These are phyloP conservation scores for Triticum urartu DNA, from an alignment of 176 grass and related monocot species.

Conservation along the genomic window DNA sequence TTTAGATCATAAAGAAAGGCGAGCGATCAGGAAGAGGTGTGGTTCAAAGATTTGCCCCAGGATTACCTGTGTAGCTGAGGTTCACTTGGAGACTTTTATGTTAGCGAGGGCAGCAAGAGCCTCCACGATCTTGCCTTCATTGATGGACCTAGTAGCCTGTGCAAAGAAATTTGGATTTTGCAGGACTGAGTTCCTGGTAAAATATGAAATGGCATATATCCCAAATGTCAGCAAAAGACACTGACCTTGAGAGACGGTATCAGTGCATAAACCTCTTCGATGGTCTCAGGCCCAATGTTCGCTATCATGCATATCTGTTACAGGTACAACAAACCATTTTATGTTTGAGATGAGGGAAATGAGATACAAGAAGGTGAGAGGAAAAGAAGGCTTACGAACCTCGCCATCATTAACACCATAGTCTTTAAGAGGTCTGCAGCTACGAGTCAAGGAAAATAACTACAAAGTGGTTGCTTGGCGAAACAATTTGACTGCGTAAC, in stretches of 20 bases:
- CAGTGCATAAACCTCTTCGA: constrained; percentile 88
- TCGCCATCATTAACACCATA: constrained; percentile 70
- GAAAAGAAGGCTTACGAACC: constrained; percentile 46
- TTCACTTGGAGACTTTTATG: constrained; percentile 62
- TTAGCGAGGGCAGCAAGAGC: constrained; percentile 50
- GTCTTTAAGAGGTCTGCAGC: constrained; percentile 68
- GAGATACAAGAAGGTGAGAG: not conserved
- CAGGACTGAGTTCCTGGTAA: not conserved
- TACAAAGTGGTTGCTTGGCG: constrained; percentile 9
- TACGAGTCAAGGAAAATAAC: constrained; percentile 57
- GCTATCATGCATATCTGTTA: constrained; percentile 87
- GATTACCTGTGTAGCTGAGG: constrained; percentile 23
- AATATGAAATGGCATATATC: not conserved
- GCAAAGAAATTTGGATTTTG: constrained; percentile 24
- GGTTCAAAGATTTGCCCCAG: not conserved
- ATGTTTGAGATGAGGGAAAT: constrained; percentile 22
- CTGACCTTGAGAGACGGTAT: constrained; percentile 91
- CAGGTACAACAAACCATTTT: not conserved
- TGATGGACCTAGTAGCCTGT: constrained; percentile 53
- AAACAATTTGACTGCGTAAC: constrained; percentile 1
- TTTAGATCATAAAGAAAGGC: not conserved
- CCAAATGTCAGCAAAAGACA: constrained; percentile 27
- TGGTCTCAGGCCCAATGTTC: constrained; percentile 74
- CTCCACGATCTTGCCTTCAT: constrained; percentile 59
- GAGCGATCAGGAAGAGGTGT: not conserved